Percentiles rank a stretch among this genome's conserved stretches.
Conservation (phyloP, 331 rosid genomes). For the Malus hybrid region DNA sequence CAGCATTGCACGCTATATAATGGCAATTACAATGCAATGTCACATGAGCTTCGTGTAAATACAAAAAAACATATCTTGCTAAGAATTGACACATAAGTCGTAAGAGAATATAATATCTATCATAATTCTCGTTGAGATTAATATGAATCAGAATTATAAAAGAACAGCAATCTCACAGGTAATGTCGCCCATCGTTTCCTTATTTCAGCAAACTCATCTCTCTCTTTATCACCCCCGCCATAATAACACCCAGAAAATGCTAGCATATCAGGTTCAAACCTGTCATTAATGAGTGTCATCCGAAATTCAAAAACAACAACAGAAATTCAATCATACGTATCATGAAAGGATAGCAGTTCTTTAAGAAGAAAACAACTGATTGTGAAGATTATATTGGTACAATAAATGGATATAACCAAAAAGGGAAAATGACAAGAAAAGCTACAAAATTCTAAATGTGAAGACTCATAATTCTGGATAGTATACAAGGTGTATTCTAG, state of each 20-base stretch:
- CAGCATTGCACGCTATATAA: neutral
- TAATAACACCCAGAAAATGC: constrained; percentile 97
- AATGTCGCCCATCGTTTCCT: constrained; percentile 95
- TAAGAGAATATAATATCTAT: constrained; percentile 1
- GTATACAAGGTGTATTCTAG: neutral
- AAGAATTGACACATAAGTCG: neutral
- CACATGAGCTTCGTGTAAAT: neutral
- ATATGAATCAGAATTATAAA: constrained; percentile 10
- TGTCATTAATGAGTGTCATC: constrained; percentile 29
- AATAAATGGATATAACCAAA: neutral
- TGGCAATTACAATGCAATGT: neutral
- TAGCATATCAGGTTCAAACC: constrained; percentile 99
- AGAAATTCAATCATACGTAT: neutral
- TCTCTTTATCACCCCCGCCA: constrained; percentile 98
- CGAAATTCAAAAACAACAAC: neutral
- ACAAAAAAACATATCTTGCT: neutral
- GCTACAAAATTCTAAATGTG: neutral
- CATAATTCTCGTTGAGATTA: constrained; percentile 3
- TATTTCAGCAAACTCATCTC: constrained; percentile 78
- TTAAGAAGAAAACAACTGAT: neutral
- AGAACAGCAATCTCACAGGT: constrained; percentile 65
- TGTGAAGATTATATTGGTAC: neutral
- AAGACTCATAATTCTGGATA: neutral
- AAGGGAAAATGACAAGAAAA: neutral
- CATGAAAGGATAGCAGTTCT: neutral